A percentile compares a stretch with the other conserved stretches of the same genome.
These are phyloP conservation scores for Yarrowia sp. DNA, from an alignment of 805 yeast species.

Conservation along the genomic window DNA sequence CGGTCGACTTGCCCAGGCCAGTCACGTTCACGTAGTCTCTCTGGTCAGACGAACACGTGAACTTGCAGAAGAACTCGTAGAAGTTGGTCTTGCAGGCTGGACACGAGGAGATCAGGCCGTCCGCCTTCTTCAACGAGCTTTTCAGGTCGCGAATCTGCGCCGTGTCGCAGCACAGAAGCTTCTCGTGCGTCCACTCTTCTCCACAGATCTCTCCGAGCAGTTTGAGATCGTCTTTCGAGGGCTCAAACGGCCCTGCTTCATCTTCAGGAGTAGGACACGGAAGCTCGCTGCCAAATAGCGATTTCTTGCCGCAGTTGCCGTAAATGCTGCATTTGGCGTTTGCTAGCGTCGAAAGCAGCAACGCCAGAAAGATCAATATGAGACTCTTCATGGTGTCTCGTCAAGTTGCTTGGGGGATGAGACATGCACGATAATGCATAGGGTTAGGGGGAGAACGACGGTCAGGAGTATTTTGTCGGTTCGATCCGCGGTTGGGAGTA, in stretches of 20 bases:
- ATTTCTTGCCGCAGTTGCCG: constrained; percentile 68
- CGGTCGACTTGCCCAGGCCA: constrained; percentile 47
- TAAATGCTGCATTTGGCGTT: constrained; percentile 36
- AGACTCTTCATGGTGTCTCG: neutral
- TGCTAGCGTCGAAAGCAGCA: neutral
- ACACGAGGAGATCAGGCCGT: constrained; percentile 78
- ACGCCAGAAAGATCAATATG: neutral
- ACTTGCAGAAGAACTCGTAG: constrained; percentile 73
- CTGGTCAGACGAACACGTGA: constrained; percentile 88
- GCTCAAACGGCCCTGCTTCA: constrained; percentile 48
- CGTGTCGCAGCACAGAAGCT: constrained; percentile 65
- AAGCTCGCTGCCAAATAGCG: constrained; percentile 71
- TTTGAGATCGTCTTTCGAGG: constrained; percentile 46
- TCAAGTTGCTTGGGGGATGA: neutral
- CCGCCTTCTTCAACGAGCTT: constrained; percentile 67
- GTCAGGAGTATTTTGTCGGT: too few relatives aligned
- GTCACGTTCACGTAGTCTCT: constrained; percentile 70
- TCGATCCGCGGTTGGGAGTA: too few relatives aligned
- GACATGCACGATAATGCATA: constrained; percentile 23
- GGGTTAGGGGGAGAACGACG: neutral
- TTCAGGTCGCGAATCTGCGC: constrained; percentile 56
- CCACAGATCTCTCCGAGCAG: constrained; percentile 69
- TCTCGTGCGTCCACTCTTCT: constrained; percentile 50
- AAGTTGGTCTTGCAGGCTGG: constrained; percentile 92
- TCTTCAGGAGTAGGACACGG: constrained; percentile 62